These are phyloP conservation scores for Lolium perenne DNA, from an alignment of 176 grass and related monocot genomes.

Conservation along the genomic window DNA sequence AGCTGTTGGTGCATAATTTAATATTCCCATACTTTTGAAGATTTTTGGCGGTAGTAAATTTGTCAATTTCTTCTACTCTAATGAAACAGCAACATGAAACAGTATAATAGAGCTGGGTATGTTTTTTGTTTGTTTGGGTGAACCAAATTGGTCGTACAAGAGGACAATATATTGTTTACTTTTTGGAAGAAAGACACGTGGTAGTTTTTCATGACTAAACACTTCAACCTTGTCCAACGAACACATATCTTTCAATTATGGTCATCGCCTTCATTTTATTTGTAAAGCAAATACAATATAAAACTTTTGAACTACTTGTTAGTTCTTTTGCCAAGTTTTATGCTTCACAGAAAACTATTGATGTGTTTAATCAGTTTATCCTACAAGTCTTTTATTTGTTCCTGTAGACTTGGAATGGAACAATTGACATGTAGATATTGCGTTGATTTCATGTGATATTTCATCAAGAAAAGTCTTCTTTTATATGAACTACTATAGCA, in stretches of 20 bases:
- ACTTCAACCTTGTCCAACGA: neutral
- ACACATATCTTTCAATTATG: slow-evolving; percentile 23
- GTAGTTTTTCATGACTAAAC: neutral
- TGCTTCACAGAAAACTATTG: slow-evolving; percentile 18
- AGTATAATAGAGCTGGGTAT: neutral
- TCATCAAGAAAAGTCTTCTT: neutral
- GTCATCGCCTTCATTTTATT: slow-evolving; percentile 16
- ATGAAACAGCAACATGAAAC: slow-evolving; percentile 2
- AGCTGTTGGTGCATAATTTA: slow-evolving; percentile 1
- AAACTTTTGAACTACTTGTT: neutral
- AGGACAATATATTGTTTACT: neutral
- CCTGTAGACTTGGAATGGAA: neutral
- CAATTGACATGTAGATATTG: neutral
- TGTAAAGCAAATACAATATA: neutral
- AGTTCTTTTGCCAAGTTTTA: slow-evolving; percentile 2
- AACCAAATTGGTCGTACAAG: neutral
- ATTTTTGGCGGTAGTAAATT: neutral
- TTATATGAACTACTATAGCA: slow-evolving; percentile 3
- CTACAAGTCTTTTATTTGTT: neutral
- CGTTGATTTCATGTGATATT: neutral
- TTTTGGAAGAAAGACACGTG: neutral
- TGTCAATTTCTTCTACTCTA: neutral
- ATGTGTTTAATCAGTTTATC: slow-evolving; percentile 11
- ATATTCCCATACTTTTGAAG: neutral
- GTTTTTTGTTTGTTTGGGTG: neutral